Conservation (phyloP, 805 yeast species). For the Ogataea glucozyma region DNA sequence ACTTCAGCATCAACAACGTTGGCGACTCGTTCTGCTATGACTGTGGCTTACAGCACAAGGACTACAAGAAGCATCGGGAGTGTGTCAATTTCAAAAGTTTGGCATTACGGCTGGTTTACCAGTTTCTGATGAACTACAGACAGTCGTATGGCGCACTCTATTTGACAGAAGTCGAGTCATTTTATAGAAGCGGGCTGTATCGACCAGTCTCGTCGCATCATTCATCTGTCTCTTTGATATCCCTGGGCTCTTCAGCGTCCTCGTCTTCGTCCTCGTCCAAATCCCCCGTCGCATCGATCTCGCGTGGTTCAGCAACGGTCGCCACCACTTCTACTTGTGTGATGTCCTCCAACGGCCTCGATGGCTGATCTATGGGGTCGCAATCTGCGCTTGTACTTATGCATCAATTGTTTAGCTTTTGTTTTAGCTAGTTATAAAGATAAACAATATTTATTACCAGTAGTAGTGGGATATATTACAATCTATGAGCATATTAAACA, state of each 20-base stretch:
- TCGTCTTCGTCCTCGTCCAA: not conserved
- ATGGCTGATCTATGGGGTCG: too few relatives aligned
- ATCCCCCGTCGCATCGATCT: conserved; percentile 1
- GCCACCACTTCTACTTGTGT: conserved; percentile 6
- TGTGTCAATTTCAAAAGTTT: conserved; percentile 24
- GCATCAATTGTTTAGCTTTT: too few relatives aligned
- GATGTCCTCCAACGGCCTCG: conserved; percentile 2
- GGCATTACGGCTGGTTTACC: conserved; percentile 31
- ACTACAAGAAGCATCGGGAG: conserved; percentile 35
- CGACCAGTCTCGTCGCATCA: conserved; percentile 27
- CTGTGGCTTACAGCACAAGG: conserved; percentile 31
- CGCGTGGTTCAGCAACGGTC: conserved; percentile 5
- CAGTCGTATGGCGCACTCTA: conserved; percentile 34
- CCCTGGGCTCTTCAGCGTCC: conserved; percentile 2
- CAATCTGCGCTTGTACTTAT: too few relatives aligned
- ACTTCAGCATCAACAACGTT: conserved; percentile 36
- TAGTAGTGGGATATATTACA: too few relatives aligned
- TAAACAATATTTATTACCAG: too few relatives aligned
- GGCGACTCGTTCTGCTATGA: conserved; percentile 38
- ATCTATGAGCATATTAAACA: too few relatives aligned
- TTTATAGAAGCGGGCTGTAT: conserved; percentile 32
- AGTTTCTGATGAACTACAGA: conserved; percentile 38
- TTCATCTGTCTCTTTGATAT: conserved; percentile 15
- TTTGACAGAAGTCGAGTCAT: conserved; percentile 32
- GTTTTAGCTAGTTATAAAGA: too few relatives aligned